Percentiles rank a stretch among this genome's conserved stretches.
These are phyloP conservation scores for Boletus bicolor DNA, from an alignment of 768 basidiomycete genomes.

Conservation along the genomic window DNA sequence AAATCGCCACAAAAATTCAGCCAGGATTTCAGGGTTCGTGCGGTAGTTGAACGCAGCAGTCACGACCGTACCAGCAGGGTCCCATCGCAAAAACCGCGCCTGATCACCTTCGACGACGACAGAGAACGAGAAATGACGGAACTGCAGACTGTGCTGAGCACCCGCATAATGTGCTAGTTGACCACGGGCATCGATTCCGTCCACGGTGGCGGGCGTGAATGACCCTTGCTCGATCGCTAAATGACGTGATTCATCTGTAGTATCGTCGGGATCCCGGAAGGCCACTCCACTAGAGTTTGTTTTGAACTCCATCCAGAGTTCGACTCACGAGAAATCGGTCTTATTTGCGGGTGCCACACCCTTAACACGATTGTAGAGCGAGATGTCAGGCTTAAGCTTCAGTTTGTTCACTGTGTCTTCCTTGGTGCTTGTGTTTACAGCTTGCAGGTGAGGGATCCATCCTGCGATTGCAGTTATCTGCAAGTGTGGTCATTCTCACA, in stretches of 20 bases:
- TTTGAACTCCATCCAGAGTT: constrained; percentile 12
- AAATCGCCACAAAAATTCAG: neutral
- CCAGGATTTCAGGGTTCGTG: neutral
- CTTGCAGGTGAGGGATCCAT: neutral
- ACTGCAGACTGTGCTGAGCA: constrained; percentile 24
- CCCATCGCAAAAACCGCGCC: constrained; percentile 36
- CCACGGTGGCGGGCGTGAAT: neutral
- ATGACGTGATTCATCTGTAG: neutral
- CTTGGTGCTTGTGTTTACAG: constrained; percentile 1
- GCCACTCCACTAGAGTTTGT: neutral
- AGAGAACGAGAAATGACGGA: constrained; percentile 32
- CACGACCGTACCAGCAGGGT: constrained; percentile 16
- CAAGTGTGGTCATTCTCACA: neutral
- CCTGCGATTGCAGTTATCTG: neutral
- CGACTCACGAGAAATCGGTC: constrained; percentile 1
- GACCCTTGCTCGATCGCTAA: neutral
- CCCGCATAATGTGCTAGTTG: constrained; percentile 27
- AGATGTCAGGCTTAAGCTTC: neutral
- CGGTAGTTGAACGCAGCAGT: neutral
- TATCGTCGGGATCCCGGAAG: neutral
- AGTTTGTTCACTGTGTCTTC: neutral
- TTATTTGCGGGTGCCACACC: neutral
- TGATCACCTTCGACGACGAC: constrained; percentile 19
- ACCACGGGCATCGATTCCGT: neutral
- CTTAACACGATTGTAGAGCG: neutral